Base-by-base conservation (phyloP, 108 stramenopile genomes). In the Skeletonema tropicum region DNA sequence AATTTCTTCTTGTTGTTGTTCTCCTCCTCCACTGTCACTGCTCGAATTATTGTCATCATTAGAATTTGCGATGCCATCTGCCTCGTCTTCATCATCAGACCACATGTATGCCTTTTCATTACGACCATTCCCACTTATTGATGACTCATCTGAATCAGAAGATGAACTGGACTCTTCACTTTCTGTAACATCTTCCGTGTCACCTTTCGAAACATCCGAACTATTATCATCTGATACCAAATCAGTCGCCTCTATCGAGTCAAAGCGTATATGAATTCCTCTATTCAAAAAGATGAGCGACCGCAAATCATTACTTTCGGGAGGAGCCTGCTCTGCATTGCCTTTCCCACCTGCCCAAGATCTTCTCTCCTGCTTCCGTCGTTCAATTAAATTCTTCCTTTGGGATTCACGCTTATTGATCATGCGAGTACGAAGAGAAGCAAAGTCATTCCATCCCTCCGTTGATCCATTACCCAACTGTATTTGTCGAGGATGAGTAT, bases 191-290 rank as follows among this genome's bases (percentile, higher is more conserved):
- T 52, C 17, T 65, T 26, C 63, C 49, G 14, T 42, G 21, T 26
- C 31, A 3, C 25, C 46, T 66, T 57, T 57, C 21, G 15, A 17
- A 65, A 8, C 30, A 26, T 39, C 11, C 38, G 38, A 49, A 19
- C 17, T n/a, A n/a, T n/a, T n/a, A 49, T 19, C 48, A 0, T 49
- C 48, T 19, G 48, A 49, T 49, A 19, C 19, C 48, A 49, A 49
- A n/a, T 49, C 48, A 19, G 48, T 49, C 48, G 23, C n/a, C 49
- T 30, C 36, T 13, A 49, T 21, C 2, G 71, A 68, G 45, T 29
- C 14, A 71, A 89, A 91, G 33, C 86, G 86, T 68, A 91, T 66
- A 63, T 87, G 90, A 33, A 91, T 83, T 13, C 84, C 87, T 26
- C 92, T 75, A 79, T 89, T 88, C 63, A 79, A 74, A 63, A 80